Evolutionary conservation across 768 basidiomycete species (phyloP), one percentile per base, ranked within the genome.

Genomic region (Kwoniella mangroviensis): DNA sequence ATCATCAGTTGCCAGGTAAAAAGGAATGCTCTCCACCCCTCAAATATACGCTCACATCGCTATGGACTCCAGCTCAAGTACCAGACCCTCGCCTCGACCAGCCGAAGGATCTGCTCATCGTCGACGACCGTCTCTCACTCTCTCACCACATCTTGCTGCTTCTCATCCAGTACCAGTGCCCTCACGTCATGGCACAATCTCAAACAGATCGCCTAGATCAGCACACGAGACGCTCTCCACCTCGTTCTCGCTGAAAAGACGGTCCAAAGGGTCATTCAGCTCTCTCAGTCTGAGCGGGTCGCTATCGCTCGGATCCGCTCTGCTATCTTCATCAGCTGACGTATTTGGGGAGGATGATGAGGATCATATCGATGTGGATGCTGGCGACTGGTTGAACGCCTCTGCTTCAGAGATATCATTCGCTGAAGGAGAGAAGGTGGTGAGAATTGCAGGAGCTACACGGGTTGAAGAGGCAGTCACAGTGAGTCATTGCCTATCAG

Each of bases 401-500:
- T 49, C 63, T n/a, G 73, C 70, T 24, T 34, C 21, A 21, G 22
- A 69, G 4, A 53, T 71, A n/a, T 34, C 72, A 28, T 17, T 40
- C 2, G 54, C 43, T 9, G 59, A 28, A 19, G n/a, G 41, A 4
- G 69, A 56, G 22, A 52, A 59, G 13, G 67, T 65, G 22, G 56
- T 60, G 67, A 58, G 66, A 17, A 65, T 73, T 4, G 24, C 40
- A 10, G 73, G 73, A 10, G 66, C 63, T 59, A 57, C 67, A 60
- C 71, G 67, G 2, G 70, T 79, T 54, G 73, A 76, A 41, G 64
- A 74, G 62, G 77, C 75, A 22, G 77, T 74, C 12, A 75, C 75
- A 54, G 77, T 79, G 63, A 61, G 75, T 70, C 34, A 34, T 34
- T 34, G 34, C 34, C 34, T 34, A 34, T 7, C 34, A 34, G 34